Evolutionary conservation across 192 early-diverging fungal species (phyloP).

Genomic region (Mortierella hygrophila): DNA sequence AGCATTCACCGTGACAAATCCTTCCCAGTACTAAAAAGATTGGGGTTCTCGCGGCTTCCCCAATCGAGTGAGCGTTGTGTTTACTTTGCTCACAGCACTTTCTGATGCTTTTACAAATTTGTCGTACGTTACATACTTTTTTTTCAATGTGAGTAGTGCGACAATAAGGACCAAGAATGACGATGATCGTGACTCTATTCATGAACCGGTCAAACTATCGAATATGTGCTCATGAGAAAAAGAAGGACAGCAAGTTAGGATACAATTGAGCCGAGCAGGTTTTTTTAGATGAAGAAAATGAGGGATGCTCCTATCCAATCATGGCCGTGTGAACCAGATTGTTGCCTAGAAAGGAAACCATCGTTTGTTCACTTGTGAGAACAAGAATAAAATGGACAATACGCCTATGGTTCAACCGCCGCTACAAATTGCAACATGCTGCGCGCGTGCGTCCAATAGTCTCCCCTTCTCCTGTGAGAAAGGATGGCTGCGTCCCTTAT

Average conservation of each 20-base stretch:
- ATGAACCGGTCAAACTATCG: no score
- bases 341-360: slow-evolving; percentile 16
- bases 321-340: slow-evolving; percentile 16
- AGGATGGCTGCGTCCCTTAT: neutral
- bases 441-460: neutral
- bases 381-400: neutral
- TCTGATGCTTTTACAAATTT: neutral
- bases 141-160: no score
- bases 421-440: neutral
- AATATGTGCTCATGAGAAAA: no score
- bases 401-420: neutral
- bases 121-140: neutral
- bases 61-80: neutral
- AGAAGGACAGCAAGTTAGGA: no score
- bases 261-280: neutral
- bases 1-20: neutral
- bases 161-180: no score
- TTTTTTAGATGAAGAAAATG: neutral
- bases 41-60: neutral
- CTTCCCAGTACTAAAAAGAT: neutral
- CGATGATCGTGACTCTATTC: no score
- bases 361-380: neutral
- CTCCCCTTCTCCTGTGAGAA: no score
- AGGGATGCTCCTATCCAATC: neutral
- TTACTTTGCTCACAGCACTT: neutral